Evolutionary conservation across 2,329 filamentous ascomycete species (phyloP), one percentile per base, ranked within the genome.

Genomic region (Diaporthe nobilis): DNA sequence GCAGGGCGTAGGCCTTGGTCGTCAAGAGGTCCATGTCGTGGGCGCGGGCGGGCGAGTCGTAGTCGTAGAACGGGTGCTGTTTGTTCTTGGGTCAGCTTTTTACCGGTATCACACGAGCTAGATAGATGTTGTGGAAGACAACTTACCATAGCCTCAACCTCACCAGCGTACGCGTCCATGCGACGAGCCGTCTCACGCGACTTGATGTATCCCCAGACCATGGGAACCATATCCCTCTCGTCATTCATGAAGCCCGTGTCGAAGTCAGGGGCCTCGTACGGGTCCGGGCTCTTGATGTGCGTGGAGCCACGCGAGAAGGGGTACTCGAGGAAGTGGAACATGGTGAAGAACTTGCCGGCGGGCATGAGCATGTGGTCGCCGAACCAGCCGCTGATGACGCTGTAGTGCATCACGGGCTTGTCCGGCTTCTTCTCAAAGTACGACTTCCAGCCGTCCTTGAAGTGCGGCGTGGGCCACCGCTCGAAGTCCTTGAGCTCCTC

Each of bases 381-480:
- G 44, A 91, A 91, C 87, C 88, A 91, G 77, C 92, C 92, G 22
- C 93, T 87, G 80, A 96, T 95, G 73, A 95, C 90, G 1, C 90
- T 93, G 85, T 96, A 96, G 82, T 96, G 94, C 94, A 96, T 96
- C 58, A 96, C 94, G 0, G 94, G 94, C 88, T 96, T 96, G 84
- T 96, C 94, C 1, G 93, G 93, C 86, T 95, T 95, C 82, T 96
- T 85, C 86, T 95, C 94, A 84, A 96, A 96, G 86, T 96, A 96
- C 72, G 90, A 92, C 80, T 96, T 91, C 93, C 94, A 96, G 3
- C 94, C 93, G 9, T 90, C 89, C 61, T 88, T 89, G 86, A 96
- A 96, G 72, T 95, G 92, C 15, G 91, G 91, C 65, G 91, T 94
- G 0, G 94, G 94, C 93, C 94, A 95, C 9, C 83, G 88, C 82